Evolutionary conservation across 2,329 filamentous ascomycete genomes (phyloP).

Genomic region (Oidium heveae): DNA sequence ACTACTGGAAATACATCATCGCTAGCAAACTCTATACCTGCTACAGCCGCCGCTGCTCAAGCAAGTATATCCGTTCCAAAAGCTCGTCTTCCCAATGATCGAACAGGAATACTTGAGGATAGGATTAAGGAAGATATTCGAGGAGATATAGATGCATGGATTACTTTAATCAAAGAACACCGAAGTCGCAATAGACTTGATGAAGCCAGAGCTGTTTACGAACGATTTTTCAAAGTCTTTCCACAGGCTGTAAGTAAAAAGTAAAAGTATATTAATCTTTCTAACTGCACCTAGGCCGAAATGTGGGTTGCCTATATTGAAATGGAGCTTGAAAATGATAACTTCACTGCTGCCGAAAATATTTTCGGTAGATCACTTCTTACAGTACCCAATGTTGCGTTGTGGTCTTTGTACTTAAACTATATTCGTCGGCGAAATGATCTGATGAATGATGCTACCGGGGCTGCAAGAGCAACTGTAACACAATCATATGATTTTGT

Average conservation of each 20-base stretch:
- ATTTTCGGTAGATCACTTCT: constrained; percentile 65
- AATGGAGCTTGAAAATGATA: constrained; percentile 72
- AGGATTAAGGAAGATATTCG: constrained; percentile 79
- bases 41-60: constrained; percentile 9
- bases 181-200: constrained; percentile 60
- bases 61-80: constrained; percentile 10
- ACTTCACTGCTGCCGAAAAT: constrained; percentile 54
- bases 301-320: constrained; percentile 75
- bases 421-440: constrained; percentile 86
- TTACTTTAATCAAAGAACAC: constrained; percentile 64
- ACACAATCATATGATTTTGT: constrained; percentile 82
- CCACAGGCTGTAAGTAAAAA: constrained; percentile 57
- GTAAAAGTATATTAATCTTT: constrained; percentile 3
- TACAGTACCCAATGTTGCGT: constrained; percentile 53
- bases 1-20: constrained; percentile 3
- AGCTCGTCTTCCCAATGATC: constrained; percentile 15
- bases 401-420: constrained; percentile 87
- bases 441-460: constrained; percentile 51
- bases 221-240: constrained; percentile 69
- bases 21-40: constrained; percentile 6
- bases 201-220: constrained; percentile 54
- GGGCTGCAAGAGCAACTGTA: constrained; percentile 53
- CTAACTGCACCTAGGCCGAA: constrained; percentile 41
- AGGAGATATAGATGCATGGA: constrained; percentile 81
- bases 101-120: constrained; percentile 39